Percentiles rank a stretch among this genome's conserved stretches.
Conservation (phyloP, 202 grass and related monocot genomes). For the Zizania palustris region DNA sequence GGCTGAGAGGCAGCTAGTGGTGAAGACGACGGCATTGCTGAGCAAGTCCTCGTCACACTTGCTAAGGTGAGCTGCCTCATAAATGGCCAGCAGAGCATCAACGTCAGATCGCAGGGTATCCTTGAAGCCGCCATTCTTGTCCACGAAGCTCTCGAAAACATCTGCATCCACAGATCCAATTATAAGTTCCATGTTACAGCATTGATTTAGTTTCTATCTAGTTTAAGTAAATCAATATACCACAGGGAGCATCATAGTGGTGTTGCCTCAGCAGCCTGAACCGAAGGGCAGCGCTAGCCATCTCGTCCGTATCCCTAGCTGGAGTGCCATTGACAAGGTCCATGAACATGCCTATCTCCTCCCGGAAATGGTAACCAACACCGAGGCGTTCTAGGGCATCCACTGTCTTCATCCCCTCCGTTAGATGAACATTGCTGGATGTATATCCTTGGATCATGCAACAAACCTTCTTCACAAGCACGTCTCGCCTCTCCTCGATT, state of each 20-base stretch:
- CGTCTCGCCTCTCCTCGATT: not conserved
- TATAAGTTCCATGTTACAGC: no score
- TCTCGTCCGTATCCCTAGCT: not conserved
- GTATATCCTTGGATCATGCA: not conserved
- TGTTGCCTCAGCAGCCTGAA: constrained; percentile 32
- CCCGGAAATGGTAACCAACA: constrained; percentile 22
- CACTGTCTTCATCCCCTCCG: not conserved
- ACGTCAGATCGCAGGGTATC: not conserved
- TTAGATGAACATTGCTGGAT: not conserved
- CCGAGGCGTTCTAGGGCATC: constrained; percentile 27
- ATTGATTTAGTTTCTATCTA: no score
- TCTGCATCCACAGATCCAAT: not conserved
- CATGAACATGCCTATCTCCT: not conserved
- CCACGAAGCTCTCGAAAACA: constrained; percentile 4
- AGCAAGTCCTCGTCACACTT: not conserved
- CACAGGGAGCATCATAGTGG: not conserved
- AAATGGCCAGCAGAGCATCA: constrained; percentile 7
- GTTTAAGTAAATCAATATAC: not conserved
- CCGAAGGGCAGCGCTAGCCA: not conserved
- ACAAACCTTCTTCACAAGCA: not conserved
- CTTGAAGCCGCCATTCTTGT: not conserved
- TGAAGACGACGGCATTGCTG: not conserved
- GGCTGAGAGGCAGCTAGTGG: not conserved
- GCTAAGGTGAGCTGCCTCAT: constrained; percentile 24
- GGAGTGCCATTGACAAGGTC: not conserved